These are phyloP conservation scores for Pyrenochaeta sp. DNA, from an alignment of 2,329 filamentous ascomycete species.

Conservation along the genomic window DNA sequence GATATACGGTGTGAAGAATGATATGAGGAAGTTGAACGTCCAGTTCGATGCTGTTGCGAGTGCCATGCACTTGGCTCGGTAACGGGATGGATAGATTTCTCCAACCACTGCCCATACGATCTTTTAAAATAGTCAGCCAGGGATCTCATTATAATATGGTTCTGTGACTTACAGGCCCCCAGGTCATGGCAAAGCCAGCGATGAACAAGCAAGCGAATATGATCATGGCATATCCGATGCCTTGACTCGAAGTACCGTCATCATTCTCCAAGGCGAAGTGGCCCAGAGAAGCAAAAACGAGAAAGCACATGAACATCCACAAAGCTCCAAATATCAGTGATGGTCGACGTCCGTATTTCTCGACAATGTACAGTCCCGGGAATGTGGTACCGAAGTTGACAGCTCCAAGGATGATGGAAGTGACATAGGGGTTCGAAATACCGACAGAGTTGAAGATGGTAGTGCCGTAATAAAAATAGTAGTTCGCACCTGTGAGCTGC, in stretches of 20 bases:
- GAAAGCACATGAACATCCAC: conserved; percentile 66
- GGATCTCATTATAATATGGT: too few relatives aligned
- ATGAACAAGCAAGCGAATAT: conserved; percentile 74
- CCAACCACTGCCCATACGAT: conserved; percentile 74
- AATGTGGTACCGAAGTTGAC: conserved; percentile 59
- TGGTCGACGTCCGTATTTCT: conserved; percentile 55
- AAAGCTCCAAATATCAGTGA: conserved; percentile 54
- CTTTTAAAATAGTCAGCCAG: too few relatives aligned
- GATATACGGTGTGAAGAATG: conserved; percentile 84
- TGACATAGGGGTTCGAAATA: conserved; percentile 54
- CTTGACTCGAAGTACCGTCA: conserved; percentile 44
- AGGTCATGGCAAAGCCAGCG: conserved; percentile 71
- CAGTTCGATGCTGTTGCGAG: conserved; percentile 55
- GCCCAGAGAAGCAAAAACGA: conserved; percentile 59
- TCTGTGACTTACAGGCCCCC: too few relatives aligned
- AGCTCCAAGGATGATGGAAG: conserved; percentile 56
- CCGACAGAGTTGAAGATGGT: conserved; percentile 54
- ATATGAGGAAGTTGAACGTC: conserved; percentile 53
- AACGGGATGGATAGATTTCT: conserved; percentile 69
- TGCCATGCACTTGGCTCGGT: conserved; percentile 55
- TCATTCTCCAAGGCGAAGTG: conserved; percentile 51
- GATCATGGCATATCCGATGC: conserved; percentile 67
- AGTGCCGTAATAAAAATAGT: conserved; percentile 66
- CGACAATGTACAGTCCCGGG: conserved; percentile 56
- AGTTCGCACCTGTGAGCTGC: conserved; percentile 73